Evolutionary conservation across 208 protist genomes (phyloP).

Genomic region (Naegleria gruberi): DNA sequence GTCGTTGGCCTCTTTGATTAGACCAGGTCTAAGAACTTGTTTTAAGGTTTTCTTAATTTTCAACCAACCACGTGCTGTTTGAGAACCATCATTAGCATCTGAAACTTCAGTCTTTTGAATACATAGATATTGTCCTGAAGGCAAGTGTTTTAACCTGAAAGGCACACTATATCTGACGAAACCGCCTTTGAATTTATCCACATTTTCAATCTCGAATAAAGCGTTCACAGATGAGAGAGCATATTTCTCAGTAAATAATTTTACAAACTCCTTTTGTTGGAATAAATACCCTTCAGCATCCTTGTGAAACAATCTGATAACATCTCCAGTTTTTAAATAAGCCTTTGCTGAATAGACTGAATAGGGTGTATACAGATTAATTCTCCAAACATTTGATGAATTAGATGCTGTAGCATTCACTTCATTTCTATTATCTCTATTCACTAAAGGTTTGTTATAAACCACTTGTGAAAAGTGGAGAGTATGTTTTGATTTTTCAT

Average conservation of each 20-base stretch:
- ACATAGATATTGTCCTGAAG: background rate
- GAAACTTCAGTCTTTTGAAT: background rate
- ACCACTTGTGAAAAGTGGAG: background rate
- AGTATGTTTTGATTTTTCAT: conserved; percentile 1
- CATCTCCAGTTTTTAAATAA: background rate
- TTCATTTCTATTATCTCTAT: background rate
- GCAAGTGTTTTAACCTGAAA: background rate
- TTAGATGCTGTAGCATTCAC: background rate
- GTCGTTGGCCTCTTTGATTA: background rate
- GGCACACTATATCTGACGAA: background rate
- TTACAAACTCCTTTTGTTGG: background rate
- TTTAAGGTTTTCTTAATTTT: background rate
- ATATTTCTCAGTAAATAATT: background rate
- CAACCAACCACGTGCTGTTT: background rate
- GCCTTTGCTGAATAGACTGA: no score
- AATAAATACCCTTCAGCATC: background rate
- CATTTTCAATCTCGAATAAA: background rate
- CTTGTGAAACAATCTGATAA: background rate
- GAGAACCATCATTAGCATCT: background rate
- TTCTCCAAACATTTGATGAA: background rate
- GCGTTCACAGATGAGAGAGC: background rate
- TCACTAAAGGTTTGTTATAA: background rate
- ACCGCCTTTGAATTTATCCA: background rate
- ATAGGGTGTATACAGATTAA: background rate
- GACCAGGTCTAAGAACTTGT: background rate